Percentiles rank a stretch among this genome's conserved stretches.
These are phyloP conservation scores for Globisporangium megalacanthum DNA, from an alignment of 352 stramenopile genomes.

Conservation along the genomic window DNA sequence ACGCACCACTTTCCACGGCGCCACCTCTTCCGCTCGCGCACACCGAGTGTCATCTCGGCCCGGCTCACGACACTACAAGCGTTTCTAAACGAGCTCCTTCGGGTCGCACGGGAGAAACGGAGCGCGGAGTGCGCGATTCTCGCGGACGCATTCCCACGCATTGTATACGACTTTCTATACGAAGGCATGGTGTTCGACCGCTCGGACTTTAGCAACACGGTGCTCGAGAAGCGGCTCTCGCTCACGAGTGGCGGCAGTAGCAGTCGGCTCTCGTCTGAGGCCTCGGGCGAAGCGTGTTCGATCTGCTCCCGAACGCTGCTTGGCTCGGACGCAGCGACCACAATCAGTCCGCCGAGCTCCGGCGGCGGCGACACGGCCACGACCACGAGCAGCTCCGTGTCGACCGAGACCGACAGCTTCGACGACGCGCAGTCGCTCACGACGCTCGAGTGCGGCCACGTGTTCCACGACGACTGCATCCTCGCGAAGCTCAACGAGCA, in stretches of 20 bases:
- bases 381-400: constrained; percentile 13
- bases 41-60: constrained; percentile 51
- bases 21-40: constrained; percentile 67
- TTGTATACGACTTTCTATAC: constrained; percentile 79
- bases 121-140: constrained; percentile 56
- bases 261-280: constrained; percentile 16
- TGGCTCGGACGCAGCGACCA: constrained; percentile 18
- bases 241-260: constrained; percentile 20
- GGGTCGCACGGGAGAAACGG: constrained; percentile 55
- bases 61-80: constrained; percentile 54
- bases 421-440: constrained; percentile 48
- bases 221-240: constrained; percentile 51
- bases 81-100: constrained; percentile 64
- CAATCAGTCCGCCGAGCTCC: constrained; percentile 30
- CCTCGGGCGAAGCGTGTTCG: constrained; percentile 34
- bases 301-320: constrained; percentile 50
- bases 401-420: constrained; percentile 20
- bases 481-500: constrained; percentile 74
- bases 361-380: constrained; percentile 12
- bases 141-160: constrained; percentile 47
- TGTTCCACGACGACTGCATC: constrained; percentile 87
- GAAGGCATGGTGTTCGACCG: constrained; percentile 78
- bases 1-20: constrained; percentile 74
- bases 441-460: constrained; percentile 73
- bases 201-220: constrained; percentile 51